Conservation (phyloP, 2,329 filamentous ascomycete species). For the Cercospora berteroae region DNA sequence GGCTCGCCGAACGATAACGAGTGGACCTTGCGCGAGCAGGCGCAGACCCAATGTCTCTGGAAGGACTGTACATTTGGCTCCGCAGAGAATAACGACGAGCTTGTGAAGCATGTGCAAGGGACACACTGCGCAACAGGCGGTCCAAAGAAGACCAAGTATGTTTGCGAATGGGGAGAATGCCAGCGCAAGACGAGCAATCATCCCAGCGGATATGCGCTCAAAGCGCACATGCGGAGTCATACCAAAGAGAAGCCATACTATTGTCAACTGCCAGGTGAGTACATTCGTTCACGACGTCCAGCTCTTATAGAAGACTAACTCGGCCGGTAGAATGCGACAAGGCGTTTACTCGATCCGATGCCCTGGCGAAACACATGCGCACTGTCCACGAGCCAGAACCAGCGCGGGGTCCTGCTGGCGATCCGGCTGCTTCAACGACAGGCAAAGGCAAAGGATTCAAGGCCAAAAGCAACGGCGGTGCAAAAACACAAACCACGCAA, state of each 20-base stretch:
- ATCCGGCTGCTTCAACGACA: slow-evolving; percentile 58
- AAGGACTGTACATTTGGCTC: slow-evolving; percentile 51
- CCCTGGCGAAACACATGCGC: slow-evolving; percentile 95
- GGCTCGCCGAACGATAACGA: slow-evolving; percentile 50
- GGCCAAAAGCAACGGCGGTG: slow-evolving; percentile 33
- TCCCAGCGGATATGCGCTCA: slow-evolving; percentile 90
- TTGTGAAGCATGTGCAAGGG: slow-evolving; percentile 64
- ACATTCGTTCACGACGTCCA: neutral
- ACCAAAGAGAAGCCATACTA: slow-evolving; percentile 98
- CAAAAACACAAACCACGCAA: slow-evolving; percentile 26
- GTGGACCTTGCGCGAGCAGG: slow-evolving; percentile 44
- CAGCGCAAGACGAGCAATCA: slow-evolving; percentile 83
- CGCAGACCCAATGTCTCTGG: slow-evolving; percentile 50
- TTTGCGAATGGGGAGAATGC: slow-evolving; percentile 96
- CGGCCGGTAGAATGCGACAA: slow-evolving; percentile 78
- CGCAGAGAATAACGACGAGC: slow-evolving; percentile 51
- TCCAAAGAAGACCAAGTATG: slow-evolving; percentile 89
- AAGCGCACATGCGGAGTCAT: slow-evolving; percentile 96
- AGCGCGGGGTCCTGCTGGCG: slow-evolving; percentile 65
- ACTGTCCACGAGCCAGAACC: slow-evolving; percentile 97
- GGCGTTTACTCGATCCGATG: slow-evolving; percentile 92
- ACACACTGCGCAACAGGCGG: slow-evolving; percentile 73
- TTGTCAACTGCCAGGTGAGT: slow-evolving; percentile 83
- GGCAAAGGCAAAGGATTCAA: slow-evolving; percentile 46
- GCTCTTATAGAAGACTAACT: slow-evolving; percentile 16